phyloP scores from a whole-genome alignment of 2,329 filamentous ascomycete species.

The Hymenoscyphus occultus region DNA sequence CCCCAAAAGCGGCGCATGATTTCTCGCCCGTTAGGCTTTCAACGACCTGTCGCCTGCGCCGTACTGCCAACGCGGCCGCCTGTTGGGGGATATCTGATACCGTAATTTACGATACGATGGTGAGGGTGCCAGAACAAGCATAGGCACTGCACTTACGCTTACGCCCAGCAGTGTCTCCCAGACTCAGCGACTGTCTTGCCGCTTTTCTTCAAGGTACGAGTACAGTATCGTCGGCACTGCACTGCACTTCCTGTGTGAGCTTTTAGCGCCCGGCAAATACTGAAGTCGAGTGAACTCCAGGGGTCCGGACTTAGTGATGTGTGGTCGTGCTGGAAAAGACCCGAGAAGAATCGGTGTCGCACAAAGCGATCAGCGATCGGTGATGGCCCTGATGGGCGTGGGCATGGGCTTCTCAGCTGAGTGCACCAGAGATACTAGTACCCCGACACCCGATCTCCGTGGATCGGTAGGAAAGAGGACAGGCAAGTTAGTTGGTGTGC shows the following conservation, averaged over 20 bases:
- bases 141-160: too few relatives aligned
- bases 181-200: background rate
- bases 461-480: background rate
- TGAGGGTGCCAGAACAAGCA: background rate
- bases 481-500: background rate
- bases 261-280: background rate
- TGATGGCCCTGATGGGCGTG: too few relatives aligned
- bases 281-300: background rate
- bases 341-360: background rate
- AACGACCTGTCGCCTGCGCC: background rate
- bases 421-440: background rate
- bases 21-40: background rate
- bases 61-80: background rate
- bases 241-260: background rate
- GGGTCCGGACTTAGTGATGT: background rate
- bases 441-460: background rate
- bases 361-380: background rate
- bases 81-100: background rate
- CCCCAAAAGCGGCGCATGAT: background rate
- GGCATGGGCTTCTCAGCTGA: background rate
- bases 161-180: background rate
- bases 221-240: too few relatives aligned
- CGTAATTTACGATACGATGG: background rate
- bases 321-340: background rate
- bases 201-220: background rate